Conservation (phyloP, 805 yeast species). For the Jamesozyma rosinii region DNA sequence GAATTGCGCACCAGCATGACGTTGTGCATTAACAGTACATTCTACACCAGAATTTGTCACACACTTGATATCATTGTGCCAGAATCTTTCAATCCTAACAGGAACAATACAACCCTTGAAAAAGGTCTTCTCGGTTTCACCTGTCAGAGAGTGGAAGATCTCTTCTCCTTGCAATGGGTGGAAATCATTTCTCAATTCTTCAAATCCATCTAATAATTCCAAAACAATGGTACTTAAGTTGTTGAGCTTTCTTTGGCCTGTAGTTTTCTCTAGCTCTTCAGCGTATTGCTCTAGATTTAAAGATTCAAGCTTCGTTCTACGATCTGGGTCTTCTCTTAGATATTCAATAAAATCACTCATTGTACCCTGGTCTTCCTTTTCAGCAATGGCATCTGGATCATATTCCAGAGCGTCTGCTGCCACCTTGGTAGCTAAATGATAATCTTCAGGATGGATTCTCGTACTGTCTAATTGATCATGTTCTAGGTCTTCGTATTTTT, state of each 20-base stretch:
- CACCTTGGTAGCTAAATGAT: conserved; percentile 90
- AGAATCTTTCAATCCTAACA: conserved; percentile 51
- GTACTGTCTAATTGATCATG: conserved; percentile 86
- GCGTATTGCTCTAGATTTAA: conserved; percentile 87
- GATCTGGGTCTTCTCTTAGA: conserved; percentile 56
- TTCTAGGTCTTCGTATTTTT: conserved; percentile 40
- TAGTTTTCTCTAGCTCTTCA: conserved; percentile 61
- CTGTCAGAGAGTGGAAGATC: conserved; percentile 81
- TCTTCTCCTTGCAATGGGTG: conserved; percentile 56
- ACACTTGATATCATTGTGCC: conserved; percentile 35
- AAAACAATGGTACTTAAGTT: conserved; percentile 30
- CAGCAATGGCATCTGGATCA: conserved; percentile 86
- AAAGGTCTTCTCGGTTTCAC: conserved; percentile 67
- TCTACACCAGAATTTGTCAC: conserved; percentile 55
- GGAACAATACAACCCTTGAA: conserved; percentile 65
- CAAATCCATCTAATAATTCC: conserved; percentile 81
- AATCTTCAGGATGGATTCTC: conserved; percentile 95
- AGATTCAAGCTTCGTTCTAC: conserved; percentile 80
- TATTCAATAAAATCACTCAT: conserved; percentile 32
- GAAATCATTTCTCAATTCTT: conserved; percentile 72
- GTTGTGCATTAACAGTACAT: conserved; percentile 44
- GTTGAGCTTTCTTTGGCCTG: conserved; percentile 30
- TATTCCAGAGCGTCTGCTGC: conserved; percentile 96
- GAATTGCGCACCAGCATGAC: conserved; percentile 37
- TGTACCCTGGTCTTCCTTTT: conserved; percentile 35